A percentile compares a stretch with the other conserved stretches of the same genome.
phyloP scores from a whole-genome alignment of 2,329 filamentous ascomycete genomes.

The Stachybotrys echinatus region DNA sequence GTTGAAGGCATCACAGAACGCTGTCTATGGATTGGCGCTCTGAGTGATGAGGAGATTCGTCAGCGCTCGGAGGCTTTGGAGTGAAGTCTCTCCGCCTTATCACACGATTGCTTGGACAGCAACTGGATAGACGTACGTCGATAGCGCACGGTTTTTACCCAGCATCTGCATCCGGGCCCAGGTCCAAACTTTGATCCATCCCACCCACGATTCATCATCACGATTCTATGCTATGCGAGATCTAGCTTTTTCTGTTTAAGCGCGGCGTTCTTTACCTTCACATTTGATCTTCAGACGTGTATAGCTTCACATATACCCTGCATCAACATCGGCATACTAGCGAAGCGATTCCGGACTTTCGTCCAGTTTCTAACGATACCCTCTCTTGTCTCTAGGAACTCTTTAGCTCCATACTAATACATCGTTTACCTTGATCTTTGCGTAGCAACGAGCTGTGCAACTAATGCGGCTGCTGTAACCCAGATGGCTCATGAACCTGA shows the following conservation, averaged over 20 bases:
- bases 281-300: not conserved
- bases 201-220: too few species aligned
- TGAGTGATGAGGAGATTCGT: slow-evolving; percentile 70
- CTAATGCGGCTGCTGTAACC: too few species aligned
- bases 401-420: not conserved
- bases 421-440: too few species aligned
- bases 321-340: not conserved
- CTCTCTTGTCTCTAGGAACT: not conserved
- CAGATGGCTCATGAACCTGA: too few species aligned
- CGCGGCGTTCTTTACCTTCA: not conserved
- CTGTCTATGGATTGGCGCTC: slow-evolving; percentile 79
- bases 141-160: too few species aligned
- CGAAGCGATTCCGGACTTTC: not conserved
- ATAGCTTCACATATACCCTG: not conserved
- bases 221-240: not conserved
- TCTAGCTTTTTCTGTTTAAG: not conserved
- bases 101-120: not conserved
- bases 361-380: not conserved
- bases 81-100: slow-evolving; percentile 8
- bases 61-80: slow-evolving; percentile 46
- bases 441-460: too few species aligned
- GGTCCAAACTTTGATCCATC: too few species aligned
- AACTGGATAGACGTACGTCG: too few species aligned
- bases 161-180: too few species aligned
- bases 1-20: slow-evolving; percentile 73